These are phyloP conservation scores for Protea cynaroides DNA, from an alignment of 164 flowering plant genomes.

Conservation along the genomic window DNA sequence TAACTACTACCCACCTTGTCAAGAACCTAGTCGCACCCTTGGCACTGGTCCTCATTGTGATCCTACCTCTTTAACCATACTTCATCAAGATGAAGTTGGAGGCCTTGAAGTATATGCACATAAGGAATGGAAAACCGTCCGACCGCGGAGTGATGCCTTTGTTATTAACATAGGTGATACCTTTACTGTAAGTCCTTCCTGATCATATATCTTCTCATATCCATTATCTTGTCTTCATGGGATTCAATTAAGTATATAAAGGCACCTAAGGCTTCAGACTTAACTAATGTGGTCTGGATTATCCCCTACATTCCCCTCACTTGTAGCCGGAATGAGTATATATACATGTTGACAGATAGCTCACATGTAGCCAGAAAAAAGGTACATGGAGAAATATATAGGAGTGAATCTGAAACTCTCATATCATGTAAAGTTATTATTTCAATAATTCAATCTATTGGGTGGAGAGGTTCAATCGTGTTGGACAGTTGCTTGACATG, in stretches of 20 bases:
- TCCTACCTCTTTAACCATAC: constrained; percentile 8
- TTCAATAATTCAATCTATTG: no score
- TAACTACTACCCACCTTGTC: constrained; percentile 9
- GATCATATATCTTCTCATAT: background rate
- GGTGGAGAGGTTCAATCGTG: no score
- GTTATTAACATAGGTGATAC: constrained; percentile 8
- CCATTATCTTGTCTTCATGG: background rate
- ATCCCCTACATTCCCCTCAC: no score
- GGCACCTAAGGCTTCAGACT: no score
- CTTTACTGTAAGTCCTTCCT: background rate
- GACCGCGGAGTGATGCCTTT: background rate
- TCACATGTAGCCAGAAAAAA: no score
- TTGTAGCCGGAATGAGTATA: no score
- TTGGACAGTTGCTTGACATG: background rate
- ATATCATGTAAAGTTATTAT: no score
- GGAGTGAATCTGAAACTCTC: no score
- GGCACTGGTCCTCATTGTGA: constrained; percentile 11
- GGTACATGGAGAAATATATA: no score
- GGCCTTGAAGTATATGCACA: constrained; percentile 4
- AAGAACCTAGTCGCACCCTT: constrained; percentile 1
- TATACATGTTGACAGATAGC: no score
- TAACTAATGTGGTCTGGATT: no score
- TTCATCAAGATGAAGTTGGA: constrained; percentile 8
- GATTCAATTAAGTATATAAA: no score
- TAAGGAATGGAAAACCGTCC: background rate